Evolutionary conservation across 2,329 filamentous ascomycete species (phyloP), one percentile per base, ranked within the genome.

Genomic region (Nemania diffusa): DNA sequence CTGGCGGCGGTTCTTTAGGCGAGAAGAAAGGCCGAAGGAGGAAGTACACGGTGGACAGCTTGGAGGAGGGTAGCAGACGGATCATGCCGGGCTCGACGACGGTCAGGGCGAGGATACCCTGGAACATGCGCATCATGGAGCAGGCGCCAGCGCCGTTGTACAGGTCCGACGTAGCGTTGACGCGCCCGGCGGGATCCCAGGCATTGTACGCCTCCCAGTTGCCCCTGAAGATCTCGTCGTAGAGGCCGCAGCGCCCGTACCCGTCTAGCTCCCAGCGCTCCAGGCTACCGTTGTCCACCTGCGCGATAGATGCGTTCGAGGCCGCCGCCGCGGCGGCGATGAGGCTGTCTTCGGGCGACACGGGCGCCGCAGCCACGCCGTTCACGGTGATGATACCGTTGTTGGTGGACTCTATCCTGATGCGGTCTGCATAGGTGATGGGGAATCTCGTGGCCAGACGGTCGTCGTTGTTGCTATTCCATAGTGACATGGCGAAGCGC

Each of bases 241-340:
- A 88, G 1, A 85, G 85, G 27, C 85, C 85, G n/a, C 80, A 82
- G 17, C 85, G 85, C 22, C 87, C 83, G 71, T 92, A 92, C 5
- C 90, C 90, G 67, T 88, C 84, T 34, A 86, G 84, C 72, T 92
- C 90, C 90, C 91, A 92, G 13, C 90, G 85, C 78, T 92, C 90
- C 1, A 92, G 80, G 22, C 88, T 91, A 50, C 91, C 90, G 58
- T 91, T 90, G 74, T 92, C 90, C 2, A 91, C 83, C 77, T 92
- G 90, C 2, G 90, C 90, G 42, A 91, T 87, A 62, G 87, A 79
- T 29, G 83, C 83, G 0, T 83, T 83, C 5, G 84, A 84, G 3
- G 79, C 72, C 1, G 76, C 74, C 17, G 75, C 73, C 0, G 76
- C 75, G 3, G 76, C 74, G 0, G 75, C 76, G 51, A 76, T 76